phyloP scores from a whole-genome alignment of 352 stramenopile genomes.

The Phytophthora vignae region DNA sequence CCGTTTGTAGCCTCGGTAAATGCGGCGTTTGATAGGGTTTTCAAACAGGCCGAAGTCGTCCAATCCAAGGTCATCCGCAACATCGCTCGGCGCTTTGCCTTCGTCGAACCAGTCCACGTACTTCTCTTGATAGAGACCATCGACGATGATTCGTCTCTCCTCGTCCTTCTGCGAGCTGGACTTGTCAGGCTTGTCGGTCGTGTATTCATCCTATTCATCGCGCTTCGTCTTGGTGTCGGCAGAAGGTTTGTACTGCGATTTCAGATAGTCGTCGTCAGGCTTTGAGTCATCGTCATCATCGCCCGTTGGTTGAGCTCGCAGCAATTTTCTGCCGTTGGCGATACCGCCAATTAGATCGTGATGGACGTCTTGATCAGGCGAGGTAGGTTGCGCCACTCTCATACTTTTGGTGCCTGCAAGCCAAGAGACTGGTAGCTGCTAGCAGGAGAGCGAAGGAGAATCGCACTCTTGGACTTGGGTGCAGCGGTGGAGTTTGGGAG shows the following conservation, averaged over 20 bases:
- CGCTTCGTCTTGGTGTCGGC: background rate
- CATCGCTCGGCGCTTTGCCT: background rate
- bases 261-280: background rate
- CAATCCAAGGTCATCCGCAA: background rate
- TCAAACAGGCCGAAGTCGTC: slow-evolving; percentile 1
- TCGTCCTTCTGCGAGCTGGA: background rate
- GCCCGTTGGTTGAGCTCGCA: background rate
- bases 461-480: background rate
- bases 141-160: slow-evolving; percentile 1
- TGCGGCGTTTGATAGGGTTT: background rate
- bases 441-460: background rate
- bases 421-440: background rate
- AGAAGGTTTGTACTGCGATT: background rate
- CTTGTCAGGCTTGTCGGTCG: background rate
- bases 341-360: background rate
- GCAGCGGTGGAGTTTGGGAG: background rate
- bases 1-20: slow-evolving; percentile 1
- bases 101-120: slow-evolving; percentile 5
- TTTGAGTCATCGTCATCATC: background rate
- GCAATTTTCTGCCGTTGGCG: background rate
- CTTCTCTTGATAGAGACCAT: background rate
- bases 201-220: background rate
- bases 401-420: background rate
- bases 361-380: background rate
- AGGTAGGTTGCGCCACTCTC: background rate